A percentile compares a stretch with the other conserved stretches of the same genome.
These are phyloP conservation scores for Aspergillus nomiae DNA, from an alignment of 2,329 filamentous ascomycete species.

Conservation along the genomic window DNA sequence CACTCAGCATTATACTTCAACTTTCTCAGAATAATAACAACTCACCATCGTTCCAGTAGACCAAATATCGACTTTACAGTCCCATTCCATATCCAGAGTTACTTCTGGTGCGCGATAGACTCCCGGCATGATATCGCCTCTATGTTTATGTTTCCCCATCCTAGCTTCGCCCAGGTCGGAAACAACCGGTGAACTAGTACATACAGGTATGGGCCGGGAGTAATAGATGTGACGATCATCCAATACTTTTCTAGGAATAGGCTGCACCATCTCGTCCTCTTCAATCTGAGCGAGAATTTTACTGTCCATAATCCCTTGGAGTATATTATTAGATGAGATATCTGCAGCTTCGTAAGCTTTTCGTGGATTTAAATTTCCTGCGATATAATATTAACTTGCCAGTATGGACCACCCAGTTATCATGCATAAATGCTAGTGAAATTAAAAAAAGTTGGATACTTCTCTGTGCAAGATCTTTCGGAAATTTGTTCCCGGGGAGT, in stretches of 20 bases:
- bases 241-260: constrained; percentile 32
- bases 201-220: constrained; percentile 24
- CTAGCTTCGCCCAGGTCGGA: constrained; percentile 33
- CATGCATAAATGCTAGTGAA: constrained; percentile 28
- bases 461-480: constrained; percentile 21
- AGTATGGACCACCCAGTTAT: constrained; percentile 27
- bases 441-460: constrained; percentile 21
- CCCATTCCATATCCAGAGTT: constrained; percentile 34
- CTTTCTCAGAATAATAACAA: background rate
- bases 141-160: constrained; percentile 17
- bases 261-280: constrained; percentile 27
- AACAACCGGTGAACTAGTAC: constrained; percentile 24
- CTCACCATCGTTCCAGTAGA: constrained; percentile 31
- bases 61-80: constrained; percentile 35
- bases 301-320: constrained; percentile 29
- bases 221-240: constrained; percentile 31
- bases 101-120: constrained; percentile 35
- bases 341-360: constrained; percentile 20
- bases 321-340: constrained; percentile 35
- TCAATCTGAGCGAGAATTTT: constrained; percentile 30
- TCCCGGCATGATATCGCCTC: constrained; percentile 29
- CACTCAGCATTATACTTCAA: background rate
- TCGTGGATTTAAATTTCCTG: background rate
- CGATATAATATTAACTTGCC: constrained; percentile 13
- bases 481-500: constrained; percentile 13